A percentile compares a stretch with the other conserved stretches of the same genome.
Conservation (phyloP, 495 filamentous ascomycete species). For the Penicillium desertorum region DNA sequence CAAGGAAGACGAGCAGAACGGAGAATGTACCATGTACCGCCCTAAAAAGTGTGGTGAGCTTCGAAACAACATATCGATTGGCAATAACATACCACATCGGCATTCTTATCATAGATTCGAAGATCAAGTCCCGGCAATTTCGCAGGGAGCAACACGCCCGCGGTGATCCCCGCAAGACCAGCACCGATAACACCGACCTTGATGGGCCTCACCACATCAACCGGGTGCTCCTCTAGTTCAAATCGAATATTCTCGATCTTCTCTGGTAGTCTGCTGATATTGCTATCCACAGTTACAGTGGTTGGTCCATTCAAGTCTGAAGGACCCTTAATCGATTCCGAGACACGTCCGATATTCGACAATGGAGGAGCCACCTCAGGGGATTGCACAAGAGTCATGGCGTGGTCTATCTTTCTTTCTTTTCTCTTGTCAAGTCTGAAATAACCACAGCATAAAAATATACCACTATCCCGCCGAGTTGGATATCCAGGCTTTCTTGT, state of each 20-base stretch:
- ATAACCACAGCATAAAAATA: constrained; percentile 7
- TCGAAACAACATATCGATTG: neutral
- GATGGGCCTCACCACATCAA: constrained; percentile 41
- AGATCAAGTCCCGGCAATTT: constrained; percentile 54
- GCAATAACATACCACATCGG: constrained; percentile 45
- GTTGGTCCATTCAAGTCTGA: constrained; percentile 10
- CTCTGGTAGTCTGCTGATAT: constrained; percentile 2
- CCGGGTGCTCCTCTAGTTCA: constrained; percentile 41
- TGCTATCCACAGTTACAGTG: constrained; percentile 19
- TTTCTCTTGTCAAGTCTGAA: neutral
- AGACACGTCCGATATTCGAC: constrained; percentile 7
- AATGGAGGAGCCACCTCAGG: constrained; percentile 13
- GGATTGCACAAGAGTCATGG: constrained; percentile 24
- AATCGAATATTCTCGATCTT: constrained; percentile 20
- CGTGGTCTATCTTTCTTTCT: neutral
- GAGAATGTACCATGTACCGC: constrained; percentile 48
- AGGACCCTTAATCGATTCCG: constrained; percentile 17
- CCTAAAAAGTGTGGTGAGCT: constrained; percentile 24
- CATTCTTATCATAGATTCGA: constrained; percentile 57
- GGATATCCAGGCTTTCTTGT: constrained; percentile 2
- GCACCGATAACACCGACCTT: constrained; percentile 56
- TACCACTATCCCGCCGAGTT: neutral
- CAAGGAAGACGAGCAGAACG: neutral
- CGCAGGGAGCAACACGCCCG: constrained; percentile 49
- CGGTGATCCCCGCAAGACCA: constrained; percentile 50